phyloP scores from a whole-genome alignment of 2,329 filamentous ascomycete genomes.

The Diaporthe eres region DNA sequence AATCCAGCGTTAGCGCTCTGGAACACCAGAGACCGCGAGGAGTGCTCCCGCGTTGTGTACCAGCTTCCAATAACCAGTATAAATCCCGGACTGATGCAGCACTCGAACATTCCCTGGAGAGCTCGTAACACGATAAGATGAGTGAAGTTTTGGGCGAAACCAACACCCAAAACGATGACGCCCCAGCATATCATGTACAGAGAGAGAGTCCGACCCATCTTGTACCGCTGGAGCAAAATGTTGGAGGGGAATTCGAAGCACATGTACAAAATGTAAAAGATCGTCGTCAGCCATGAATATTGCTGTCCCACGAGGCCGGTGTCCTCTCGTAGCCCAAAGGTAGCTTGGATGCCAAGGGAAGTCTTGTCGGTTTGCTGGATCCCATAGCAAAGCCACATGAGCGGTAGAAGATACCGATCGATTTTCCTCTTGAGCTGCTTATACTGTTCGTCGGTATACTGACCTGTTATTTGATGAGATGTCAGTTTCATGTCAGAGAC shows the following conservation, averaged over 20 bases:
- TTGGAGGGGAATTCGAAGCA: conserved; percentile 52
- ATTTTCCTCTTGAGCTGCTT: conserved; percentile 57
- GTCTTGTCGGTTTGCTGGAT: conserved; percentile 65
- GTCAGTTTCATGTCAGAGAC: not conserved
- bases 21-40: conserved; percentile 53
- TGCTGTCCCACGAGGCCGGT: conserved; percentile 47
- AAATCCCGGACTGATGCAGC: conserved; percentile 56
- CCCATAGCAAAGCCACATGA: conserved; percentile 65
- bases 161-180: conserved; percentile 54
- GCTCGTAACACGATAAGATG: conserved; percentile 54
- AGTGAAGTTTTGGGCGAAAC: conserved; percentile 55
- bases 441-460: conserved; percentile 56
- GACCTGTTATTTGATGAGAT: not conserved
- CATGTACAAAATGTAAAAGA: conserved; percentile 53
- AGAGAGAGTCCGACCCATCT: conserved; percentile 46
- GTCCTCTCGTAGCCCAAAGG: conserved; percentile 53
- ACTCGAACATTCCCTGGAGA: conserved; percentile 55
- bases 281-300: conserved; percentile 50
- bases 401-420: conserved; percentile 60
- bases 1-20: conserved; percentile 56
- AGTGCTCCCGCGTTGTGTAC: conserved; percentile 56
- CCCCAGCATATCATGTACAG: conserved; percentile 50
- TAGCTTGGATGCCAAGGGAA: conserved; percentile 55
- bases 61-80: conserved; percentile 54
- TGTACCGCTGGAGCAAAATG: conserved; percentile 48